Conservation (phyloP, 352 stramenopile genomes). For the Pythium grandisporangium region DNA sequence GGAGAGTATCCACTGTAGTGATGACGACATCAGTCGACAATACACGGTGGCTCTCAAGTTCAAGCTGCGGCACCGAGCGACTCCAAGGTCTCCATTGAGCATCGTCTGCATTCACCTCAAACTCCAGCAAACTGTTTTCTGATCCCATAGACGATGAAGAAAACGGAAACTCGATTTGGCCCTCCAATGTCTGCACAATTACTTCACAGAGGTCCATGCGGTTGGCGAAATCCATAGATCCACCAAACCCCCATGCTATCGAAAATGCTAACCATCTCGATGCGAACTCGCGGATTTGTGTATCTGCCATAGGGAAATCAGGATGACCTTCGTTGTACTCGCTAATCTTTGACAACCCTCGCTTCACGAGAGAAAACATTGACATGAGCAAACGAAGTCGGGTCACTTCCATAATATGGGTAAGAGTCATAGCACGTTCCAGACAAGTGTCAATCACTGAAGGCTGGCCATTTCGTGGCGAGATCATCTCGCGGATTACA, state of each 20-base stretch:
- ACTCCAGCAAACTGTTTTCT: slow-evolving; percentile 91
- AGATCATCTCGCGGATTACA: slow-evolving; percentile 47
- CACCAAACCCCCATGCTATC: slow-evolving; percentile 98
- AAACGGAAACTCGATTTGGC: slow-evolving; percentile 83
- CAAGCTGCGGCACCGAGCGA: slow-evolving; percentile 93
- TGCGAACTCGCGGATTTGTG: slow-evolving; percentile 95
- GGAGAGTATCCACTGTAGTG: slow-evolving; percentile 98
- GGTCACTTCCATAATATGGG: slow-evolving; percentile 97
- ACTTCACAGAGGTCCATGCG: slow-evolving; percentile 89
- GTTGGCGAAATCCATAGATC: slow-evolving; percentile 92
- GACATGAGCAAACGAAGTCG: slow-evolving; percentile 92
- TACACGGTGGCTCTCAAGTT: slow-evolving; percentile 97
- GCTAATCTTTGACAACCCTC: slow-evolving; percentile 91
- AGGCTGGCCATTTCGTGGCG: slow-evolving; percentile 32
- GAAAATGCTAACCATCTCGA: slow-evolving; percentile 98
- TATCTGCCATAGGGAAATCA: slow-evolving; percentile 95
- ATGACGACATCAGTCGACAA: slow-evolving; percentile 98
- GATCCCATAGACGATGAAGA: slow-evolving; percentile 25
- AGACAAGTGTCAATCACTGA: slow-evolving; percentile 90
- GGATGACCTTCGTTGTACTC: slow-evolving; percentile 99
- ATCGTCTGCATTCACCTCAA: slow-evolving; percentile 95
- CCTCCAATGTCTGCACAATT: slow-evolving; percentile 82
- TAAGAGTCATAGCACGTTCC: slow-evolving; percentile 85
- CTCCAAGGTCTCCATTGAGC: slow-evolving; percentile 96
- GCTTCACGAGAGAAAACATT: slow-evolving; percentile 93